Evolutionary conservation across 768 basidiomycete species (phyloP).

Genomic region (Russula virescens): DNA sequence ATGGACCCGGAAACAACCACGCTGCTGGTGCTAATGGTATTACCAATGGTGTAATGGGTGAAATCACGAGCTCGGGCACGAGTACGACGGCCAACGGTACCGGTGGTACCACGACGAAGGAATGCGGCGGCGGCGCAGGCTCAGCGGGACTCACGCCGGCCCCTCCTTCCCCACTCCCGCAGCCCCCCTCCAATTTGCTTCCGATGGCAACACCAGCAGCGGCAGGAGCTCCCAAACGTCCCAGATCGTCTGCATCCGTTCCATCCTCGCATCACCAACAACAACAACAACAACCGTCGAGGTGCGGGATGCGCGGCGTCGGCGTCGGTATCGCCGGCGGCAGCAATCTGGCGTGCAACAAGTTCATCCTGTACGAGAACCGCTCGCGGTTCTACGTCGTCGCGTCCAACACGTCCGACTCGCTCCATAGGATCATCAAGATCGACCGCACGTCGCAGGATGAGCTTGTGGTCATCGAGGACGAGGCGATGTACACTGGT

Average conservation of each 20-base stretch:
- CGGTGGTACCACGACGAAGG: too few species aligned
- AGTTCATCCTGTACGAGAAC: slow-evolving; percentile 93
- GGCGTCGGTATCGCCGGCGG: not conserved
- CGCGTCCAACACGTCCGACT: slow-evolving; percentile 83
- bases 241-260: not conserved
- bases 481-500: slow-evolving; percentile 81
- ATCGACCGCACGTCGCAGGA: slow-evolving; percentile 81
- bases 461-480: slow-evolving; percentile 75
- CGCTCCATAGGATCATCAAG: slow-evolving; percentile 87
- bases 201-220: too few species aligned
- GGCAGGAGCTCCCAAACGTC: not conserved
- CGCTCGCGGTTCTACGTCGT: slow-evolving; percentile 86
- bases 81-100: not conserved
- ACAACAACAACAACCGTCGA: not conserved
- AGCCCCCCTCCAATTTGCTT: not conserved
- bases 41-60: not conserved
- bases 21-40: too few species aligned
- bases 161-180: not conserved
- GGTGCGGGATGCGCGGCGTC: too few species aligned
- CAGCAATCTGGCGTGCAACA: slow-evolving; percentile 46
- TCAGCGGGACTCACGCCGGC: not conserved
- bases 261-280: not conserved
- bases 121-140: not conserved
- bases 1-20: too few species aligned
- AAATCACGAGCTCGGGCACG: not conserved